phyloP scores from a whole-genome alignment of 1,139 yeast species.

The Insectozyma bohioensis region DNA sequence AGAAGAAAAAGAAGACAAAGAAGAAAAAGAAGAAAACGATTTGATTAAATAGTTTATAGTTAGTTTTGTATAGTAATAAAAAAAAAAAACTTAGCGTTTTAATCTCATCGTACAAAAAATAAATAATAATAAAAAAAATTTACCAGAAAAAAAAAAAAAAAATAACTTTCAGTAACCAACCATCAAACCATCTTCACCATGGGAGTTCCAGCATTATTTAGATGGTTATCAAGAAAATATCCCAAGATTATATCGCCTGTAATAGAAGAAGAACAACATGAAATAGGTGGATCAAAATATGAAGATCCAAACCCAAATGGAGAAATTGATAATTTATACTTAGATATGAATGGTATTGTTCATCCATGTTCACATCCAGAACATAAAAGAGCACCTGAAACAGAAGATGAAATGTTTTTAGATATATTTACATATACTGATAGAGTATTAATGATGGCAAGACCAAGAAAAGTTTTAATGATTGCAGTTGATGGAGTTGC shows the following conservation, averaged over 20 bases:
- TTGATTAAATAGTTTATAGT: conserved; percentile 17
- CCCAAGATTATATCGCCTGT: conserved; percentile 95
- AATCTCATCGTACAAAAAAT: too few relatives aligned
- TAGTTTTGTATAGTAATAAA: conserved; percentile 16
- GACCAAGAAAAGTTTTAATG: conserved; percentile 88
- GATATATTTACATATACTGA: conserved; percentile 90
- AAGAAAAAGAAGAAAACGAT: conserved; percentile 20
- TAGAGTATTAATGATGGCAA: conserved; percentile 85
- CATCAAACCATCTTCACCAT: conserved; percentile 20
- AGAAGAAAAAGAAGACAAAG: conserved; percentile 10
- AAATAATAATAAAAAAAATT: too few relatives aligned
- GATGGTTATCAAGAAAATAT: conserved; percentile 93
- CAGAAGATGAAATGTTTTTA: conserved; percentile 92
- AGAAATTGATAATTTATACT: conserved; percentile 83
- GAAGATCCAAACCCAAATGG: conserved; percentile 89
- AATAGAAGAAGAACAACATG: conserved; percentile 65
- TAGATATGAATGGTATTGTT: conserved; percentile 97
- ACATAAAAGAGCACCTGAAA: conserved; percentile 87
- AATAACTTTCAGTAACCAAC: neutral
- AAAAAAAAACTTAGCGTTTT: conserved; percentile 14
- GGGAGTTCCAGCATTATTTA: conserved; percentile 95
- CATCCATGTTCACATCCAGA: conserved; percentile 98
- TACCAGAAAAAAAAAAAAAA: conserved; percentile 1
- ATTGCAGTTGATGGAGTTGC: conserved; percentile 99
- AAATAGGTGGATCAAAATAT: conserved; percentile 57